Evolutionary conservation across 225 moss, liverwort and hornwort species (phyloP), one percentile per base, ranked within the genome.

Genomic region (Sphagnum tenellum): DNA sequence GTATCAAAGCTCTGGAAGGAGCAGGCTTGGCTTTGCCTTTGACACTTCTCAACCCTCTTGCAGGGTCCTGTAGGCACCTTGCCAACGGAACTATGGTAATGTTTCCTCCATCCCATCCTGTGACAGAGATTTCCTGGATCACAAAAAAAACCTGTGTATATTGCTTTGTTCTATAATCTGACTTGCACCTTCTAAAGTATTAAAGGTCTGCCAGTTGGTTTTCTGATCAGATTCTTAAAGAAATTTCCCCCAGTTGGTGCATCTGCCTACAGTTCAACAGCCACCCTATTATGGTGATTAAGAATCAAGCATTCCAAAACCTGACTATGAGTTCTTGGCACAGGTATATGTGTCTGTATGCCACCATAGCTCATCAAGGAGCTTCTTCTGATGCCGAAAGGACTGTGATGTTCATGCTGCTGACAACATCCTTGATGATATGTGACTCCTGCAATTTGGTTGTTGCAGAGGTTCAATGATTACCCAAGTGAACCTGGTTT

Each of bases 1-100:
- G 76, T 55, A 59, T 86, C 10, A 79, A 75, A 66, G 74, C 82
- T 57, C 59, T 86, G 7, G 72, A 86, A 72, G 79, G 82, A 55
- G 82, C 75, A 72, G 75, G 72, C 11, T 67, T 86, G 13, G 8
- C 69, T 54, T 6, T 82, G 63, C 85, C 85, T 70, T 62, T 82
- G 45, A 75, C 65, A 55, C 74, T 86, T 49, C 78, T 81, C 5
- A 78, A 70, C 57, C 70, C 67, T 44, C 47, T 82, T 10, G 7
- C 68, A 12, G 85, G 85, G 47, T 57, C 10, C 72, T 76, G 76
- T 60, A 7, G 3, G 12, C 74, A 86, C 75, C 75, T 52, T 44
- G 46, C 44, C 13, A 78, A 72, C 56, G 85, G 76, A 47, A 70
- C 72, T 70, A 72, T 74, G 74, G 85, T 76, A 29, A 12, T 8